Conservation (phyloP, 495 filamentous ascomycete genomes). For the Podospora conica region DNA sequence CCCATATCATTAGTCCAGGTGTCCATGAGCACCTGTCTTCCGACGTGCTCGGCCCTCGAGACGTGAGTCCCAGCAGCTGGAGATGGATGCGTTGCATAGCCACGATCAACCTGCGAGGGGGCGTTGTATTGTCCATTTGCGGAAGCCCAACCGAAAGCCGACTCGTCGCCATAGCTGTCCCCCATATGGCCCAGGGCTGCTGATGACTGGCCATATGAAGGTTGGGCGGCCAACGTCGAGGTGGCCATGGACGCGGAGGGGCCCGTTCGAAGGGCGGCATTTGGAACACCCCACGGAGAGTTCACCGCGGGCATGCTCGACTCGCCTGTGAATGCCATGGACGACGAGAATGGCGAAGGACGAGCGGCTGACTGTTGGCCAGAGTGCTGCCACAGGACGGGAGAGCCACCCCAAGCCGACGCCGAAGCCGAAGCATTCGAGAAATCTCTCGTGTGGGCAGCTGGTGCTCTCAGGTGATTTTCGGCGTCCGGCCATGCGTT, state of each 20-base stretch:
- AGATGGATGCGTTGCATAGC: not conserved
- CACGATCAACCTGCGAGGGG: not conserved
- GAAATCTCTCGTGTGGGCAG: not conserved
- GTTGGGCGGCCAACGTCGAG: not conserved
- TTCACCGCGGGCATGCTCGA: constrained; percentile 27
- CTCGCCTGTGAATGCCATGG: constrained; percentile 17
- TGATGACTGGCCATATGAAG: not conserved
- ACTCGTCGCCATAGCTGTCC: not conserved
- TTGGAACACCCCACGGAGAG: constrained; percentile 25
- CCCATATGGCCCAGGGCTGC: not conserved
- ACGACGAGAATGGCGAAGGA: constrained; percentile 19
- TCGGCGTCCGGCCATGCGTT: not conserved
- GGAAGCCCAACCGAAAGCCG: not conserved
- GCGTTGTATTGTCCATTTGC: not conserved
- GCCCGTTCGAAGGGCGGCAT: not conserved
- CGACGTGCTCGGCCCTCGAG: constrained; percentile 4
- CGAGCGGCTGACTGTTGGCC: not conserved
- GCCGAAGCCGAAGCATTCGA: not conserved
- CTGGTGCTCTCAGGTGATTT: not conserved
- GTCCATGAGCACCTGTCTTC: constrained; percentile 4
- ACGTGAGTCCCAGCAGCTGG: not conserved
- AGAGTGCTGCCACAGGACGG: constrained; percentile 5
- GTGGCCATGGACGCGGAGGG: not conserved
- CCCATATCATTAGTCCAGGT: constrained; percentile 15
- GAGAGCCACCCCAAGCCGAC: constrained; percentile 8